Evolutionary conservation across 768 basidiomycete species (phyloP).

Genomic region (Mycena vitilis): DNA sequence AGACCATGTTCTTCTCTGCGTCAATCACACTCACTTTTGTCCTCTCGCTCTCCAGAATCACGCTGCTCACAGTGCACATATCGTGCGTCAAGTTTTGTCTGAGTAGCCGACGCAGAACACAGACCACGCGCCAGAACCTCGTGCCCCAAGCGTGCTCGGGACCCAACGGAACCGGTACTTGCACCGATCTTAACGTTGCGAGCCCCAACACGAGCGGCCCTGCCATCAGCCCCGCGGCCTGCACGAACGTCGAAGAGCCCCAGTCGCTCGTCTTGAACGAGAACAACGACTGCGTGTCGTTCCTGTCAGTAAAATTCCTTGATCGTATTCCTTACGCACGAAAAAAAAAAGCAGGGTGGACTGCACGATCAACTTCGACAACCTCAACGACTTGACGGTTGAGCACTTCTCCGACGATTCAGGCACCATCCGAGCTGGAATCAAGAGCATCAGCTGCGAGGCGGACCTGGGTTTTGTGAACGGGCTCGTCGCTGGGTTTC

Average conservation of each 20-base stretch:
- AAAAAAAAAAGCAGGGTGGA: no score
- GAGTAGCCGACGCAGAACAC: neutral
- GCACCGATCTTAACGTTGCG: constrained; percentile 21
- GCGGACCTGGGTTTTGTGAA: constrained; percentile 22
- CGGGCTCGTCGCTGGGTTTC: constrained; percentile 25
- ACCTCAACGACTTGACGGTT: constrained; percentile 9
- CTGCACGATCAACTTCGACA: constrained; percentile 11
- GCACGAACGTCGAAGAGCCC: constrained; percentile 17
- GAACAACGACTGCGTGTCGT: constrained; percentile 12
- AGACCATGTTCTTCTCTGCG: constrained; percentile 34
- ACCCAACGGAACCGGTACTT: constrained; percentile 15
- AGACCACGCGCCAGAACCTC: constrained; percentile 4
- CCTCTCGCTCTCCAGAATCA: constrained; percentile 23
- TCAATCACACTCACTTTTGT: constrained; percentile 32
- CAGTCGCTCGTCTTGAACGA: constrained; percentile 12
- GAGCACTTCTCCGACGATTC: constrained; percentile 30
- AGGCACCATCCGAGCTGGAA: neutral
- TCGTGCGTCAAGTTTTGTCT: constrained; percentile 14
- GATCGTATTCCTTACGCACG: no score
- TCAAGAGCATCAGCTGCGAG: constrained; percentile 28
- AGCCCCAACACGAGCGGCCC: neutral
- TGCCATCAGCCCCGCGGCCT: constrained; percentile 11
- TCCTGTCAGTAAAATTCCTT: neutral
- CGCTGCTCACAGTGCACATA: constrained; percentile 27
- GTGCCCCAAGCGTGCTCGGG: constrained; percentile 24